phyloP scores from a whole-genome alignment of 306 rosid genomes.

The Begonia masoniana region DNA sequence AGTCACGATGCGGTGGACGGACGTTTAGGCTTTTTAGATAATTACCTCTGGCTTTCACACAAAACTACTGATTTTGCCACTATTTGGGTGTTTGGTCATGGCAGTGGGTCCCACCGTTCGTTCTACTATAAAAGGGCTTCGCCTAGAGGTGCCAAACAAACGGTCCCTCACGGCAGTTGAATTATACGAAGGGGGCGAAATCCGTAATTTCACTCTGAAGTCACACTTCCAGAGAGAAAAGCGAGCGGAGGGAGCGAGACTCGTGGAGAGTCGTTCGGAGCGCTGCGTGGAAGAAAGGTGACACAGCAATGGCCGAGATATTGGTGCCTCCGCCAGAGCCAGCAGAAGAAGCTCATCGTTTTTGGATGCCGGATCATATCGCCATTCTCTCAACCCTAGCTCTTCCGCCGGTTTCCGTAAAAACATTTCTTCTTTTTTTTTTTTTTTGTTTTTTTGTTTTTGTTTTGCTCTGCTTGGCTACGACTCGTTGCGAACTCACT shows the following conservation, averaged over 20 bases:
- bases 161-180: neutral
- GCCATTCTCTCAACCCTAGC: neutral
- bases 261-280: conserved; percentile 8
- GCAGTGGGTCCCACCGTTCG: neutral
- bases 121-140: neutral
- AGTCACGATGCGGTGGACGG: too few species aligned
- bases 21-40: too few species aligned
- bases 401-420: neutral
- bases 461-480: too few species aligned
- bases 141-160: neutral
- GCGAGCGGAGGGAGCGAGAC: conserved; percentile 3
- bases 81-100: too few species aligned
- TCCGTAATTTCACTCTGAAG: neutral
- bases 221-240: neutral
- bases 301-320: conserved; percentile 11
- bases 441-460: neutral
- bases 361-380: conserved; percentile 6
- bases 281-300: conserved; percentile 14
- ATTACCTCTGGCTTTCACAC: too few species aligned
- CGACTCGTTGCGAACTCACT: neutral
- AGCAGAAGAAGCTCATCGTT: neutral
- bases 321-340: neutral
- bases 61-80: too few species aligned
- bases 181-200: neutral
- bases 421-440: neutral